These are phyloP conservation scores for Microcera coccophila DNA, from an alignment of 2,329 filamentous ascomycete genomes.

Conservation along the genomic window DNA sequence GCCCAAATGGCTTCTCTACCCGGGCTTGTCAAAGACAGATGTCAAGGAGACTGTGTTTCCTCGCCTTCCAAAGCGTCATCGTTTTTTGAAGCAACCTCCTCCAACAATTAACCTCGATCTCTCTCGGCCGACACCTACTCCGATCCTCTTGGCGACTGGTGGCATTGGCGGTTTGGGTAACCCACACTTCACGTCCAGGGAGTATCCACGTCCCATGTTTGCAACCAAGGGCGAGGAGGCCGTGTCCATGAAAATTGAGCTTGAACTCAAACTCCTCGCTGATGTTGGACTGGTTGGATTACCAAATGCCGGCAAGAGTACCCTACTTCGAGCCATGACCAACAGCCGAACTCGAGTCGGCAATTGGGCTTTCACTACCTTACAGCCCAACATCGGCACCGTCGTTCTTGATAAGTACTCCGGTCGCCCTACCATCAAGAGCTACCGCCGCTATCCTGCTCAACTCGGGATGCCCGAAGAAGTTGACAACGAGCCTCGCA, in stretches of 20 bases:
- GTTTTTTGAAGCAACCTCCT: conserved; percentile 62
- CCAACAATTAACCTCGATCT: conserved; percentile 71
- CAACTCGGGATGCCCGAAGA: conserved; percentile 39
- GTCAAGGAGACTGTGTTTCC: conserved; percentile 53
- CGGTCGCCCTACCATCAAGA: conserved; percentile 60
- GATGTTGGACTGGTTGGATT: conserved; percentile 93
- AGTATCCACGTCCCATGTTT: conserved; percentile 74
- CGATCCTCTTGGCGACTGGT: conserved; percentile 81
- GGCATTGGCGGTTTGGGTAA: conserved; percentile 90
- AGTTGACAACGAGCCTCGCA: conserved; percentile 55
- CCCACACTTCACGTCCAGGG: conserved; percentile 80
- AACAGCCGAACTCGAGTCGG: conserved; percentile 87
- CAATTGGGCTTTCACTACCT: conserved; percentile 93
- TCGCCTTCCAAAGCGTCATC: conserved; percentile 48
- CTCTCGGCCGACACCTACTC: conserved; percentile 71
- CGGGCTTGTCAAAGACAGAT: conserved; percentile 69
- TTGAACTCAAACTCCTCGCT: conserved; percentile 91
- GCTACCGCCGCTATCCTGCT: conserved; percentile 31
- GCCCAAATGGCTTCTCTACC: conserved; percentile 83
- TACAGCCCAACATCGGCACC: conserved; percentile 93
- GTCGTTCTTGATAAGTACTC: conserved; percentile 86
- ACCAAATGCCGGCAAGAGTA: conserved; percentile 95
- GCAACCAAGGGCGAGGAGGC: conserved; percentile 82
- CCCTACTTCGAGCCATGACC: conserved; percentile 79
- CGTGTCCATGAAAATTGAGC: conserved; percentile 72